A percentile compares a stretch with the other conserved stretches of the same genome.
Evolutionary conservation across 495 filamentous ascomycete genomes (phyloP).

Genomic region (Aspergillus nidulans): DNA sequence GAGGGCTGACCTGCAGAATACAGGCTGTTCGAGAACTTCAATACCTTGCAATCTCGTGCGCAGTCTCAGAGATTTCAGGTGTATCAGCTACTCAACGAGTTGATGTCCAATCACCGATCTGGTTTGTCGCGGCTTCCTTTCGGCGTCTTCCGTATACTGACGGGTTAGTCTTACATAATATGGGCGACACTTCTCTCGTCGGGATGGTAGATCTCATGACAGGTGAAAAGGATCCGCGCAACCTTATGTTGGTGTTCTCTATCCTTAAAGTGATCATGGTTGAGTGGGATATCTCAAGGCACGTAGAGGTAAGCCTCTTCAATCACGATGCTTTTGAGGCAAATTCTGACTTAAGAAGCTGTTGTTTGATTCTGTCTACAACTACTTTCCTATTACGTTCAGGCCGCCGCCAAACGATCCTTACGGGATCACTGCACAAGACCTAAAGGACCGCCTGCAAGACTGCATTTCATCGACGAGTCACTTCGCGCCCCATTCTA

Average conservation of each 20-base stretch:
- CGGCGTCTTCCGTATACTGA: constrained; percentile 11
- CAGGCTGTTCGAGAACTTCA: constrained; percentile 48
- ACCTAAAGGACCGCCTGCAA: constrained; percentile 65
- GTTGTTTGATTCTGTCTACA: constrained; percentile 70
- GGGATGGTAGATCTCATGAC: constrained; percentile 65
- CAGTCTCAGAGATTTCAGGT: constrained; percentile 60
- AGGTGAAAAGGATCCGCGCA: constrained; percentile 73
- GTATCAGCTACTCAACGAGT: constrained; percentile 57
- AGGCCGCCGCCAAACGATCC: constrained; percentile 70
- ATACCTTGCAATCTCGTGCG: constrained; percentile 59
- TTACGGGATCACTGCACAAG: constrained; percentile 69
- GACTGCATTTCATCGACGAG: constrained; percentile 65
- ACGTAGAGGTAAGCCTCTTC: constrained; percentile 52
- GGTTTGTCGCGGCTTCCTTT: constrained; percentile 38
- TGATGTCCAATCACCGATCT: constrained; percentile 61
- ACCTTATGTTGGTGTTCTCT: constrained; percentile 75
- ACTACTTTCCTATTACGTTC: constrained; percentile 78
- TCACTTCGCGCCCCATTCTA: constrained; percentile 64
- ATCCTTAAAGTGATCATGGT: constrained; percentile 66
- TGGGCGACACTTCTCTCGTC: constrained; percentile 56
- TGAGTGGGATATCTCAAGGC: constrained; percentile 63
- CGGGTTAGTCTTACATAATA: constrained; percentile 44
- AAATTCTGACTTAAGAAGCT: constrained; percentile 39
- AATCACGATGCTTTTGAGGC: neutral
- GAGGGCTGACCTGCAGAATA: constrained; percentile 1